phyloP scores from a whole-genome alignment of 2,329 filamentous ascomycete species.

The Periconia digitata region DNA sequence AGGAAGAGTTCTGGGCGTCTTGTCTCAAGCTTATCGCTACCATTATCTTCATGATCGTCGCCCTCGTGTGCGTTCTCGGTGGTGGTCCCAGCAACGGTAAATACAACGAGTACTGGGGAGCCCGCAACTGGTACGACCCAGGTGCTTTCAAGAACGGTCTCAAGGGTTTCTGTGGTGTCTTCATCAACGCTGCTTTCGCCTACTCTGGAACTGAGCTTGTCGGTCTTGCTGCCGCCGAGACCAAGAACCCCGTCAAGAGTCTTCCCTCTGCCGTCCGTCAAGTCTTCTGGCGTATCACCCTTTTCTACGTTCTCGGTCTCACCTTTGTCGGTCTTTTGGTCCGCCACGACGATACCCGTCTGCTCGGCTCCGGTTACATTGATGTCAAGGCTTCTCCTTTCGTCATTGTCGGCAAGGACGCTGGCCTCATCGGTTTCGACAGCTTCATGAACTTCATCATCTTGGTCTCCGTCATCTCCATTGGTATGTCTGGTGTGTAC shows the following conservation, averaged over 20 bases:
- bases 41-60: conserved; percentile 48
- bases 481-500: conserved; percentile 62
- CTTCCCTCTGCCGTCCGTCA: conserved; percentile 49
- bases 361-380: conserved; percentile 38
- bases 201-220: conserved; percentile 78
- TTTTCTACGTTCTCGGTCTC: conserved; percentile 50
- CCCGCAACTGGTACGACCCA: conserved; percentile 61
- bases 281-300: conserved; percentile 51
- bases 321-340: conserved; percentile 50
- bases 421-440: conserved; percentile 62
- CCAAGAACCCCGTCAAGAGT: conserved; percentile 56
- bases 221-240: conserved; percentile 64
- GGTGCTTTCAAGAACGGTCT: conserved; percentile 74
- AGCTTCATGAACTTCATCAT: conserved; percentile 70
- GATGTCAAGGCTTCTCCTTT: conserved; percentile 60
- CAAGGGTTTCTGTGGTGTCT: conserved; percentile 76
- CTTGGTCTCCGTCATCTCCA: conserved; percentile 61
- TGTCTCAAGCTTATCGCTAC: conserved; percentile 39
- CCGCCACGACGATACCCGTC: conserved; percentile 29
- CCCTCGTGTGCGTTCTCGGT: conserved; percentile 58
- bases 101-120: conserved; percentile 58
- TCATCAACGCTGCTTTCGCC: conserved; percentile 74
- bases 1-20: conserved; percentile 44
- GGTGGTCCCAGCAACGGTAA: conserved; percentile 55
- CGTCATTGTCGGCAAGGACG: conserved; percentile 65